Percentiles rank a stretch among this genome's conserved stretches.
Evolutionary conservation across 768 basidiomycete genomes (phyloP).

Genomic region (Leccinum variicolor): DNA sequence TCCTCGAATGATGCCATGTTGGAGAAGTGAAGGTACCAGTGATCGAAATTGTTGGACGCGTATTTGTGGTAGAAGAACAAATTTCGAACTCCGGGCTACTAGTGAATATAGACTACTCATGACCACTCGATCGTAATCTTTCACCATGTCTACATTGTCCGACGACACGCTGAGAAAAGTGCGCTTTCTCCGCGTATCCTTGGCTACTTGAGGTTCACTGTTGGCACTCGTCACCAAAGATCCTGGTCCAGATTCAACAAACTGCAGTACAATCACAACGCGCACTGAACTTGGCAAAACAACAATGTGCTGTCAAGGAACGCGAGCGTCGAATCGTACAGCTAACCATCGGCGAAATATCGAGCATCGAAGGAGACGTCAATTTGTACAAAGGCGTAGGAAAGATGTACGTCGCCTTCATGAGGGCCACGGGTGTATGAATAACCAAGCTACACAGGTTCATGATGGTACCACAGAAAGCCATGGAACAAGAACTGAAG

Average conservation of each 20-base stretch:
- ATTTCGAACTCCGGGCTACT: slow-evolving; percentile 34
- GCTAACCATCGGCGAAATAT: slow-evolving; percentile 83
- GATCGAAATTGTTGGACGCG: slow-evolving; percentile 20
- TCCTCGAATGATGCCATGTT: slow-evolving; percentile 65
- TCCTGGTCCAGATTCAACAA: slow-evolving; percentile 89
- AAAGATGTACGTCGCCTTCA: slow-evolving; percentile 64
- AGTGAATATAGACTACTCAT: slow-evolving; percentile 5
- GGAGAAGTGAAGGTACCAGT: slow-evolving; percentile 1
- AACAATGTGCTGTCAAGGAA: slow-evolving; percentile 80
- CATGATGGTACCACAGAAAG: slow-evolving; percentile 74
- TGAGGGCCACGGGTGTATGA: neutral
- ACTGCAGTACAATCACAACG: slow-evolving; percentile 85
- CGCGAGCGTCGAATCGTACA: slow-evolving; percentile 87
- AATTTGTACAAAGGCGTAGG: slow-evolving; percentile 94
- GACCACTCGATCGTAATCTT: slow-evolving; percentile 9
- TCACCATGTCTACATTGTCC: slow-evolving; percentile 52
- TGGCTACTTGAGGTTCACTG: slow-evolving; percentile 16
- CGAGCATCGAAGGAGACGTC: slow-evolving; percentile 62
- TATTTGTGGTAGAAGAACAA: slow-evolving; percentile 18
- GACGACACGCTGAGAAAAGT: slow-evolving; percentile 87
- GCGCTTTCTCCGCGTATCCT: slow-evolving; percentile 1
- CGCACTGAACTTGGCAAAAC: slow-evolving; percentile 64
- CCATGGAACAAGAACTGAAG: slow-evolving; percentile 77
- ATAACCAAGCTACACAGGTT: slow-evolving; percentile 56
- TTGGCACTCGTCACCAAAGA: slow-evolving; percentile 44